Evolutionary conservation across 2,329 filamentous ascomycete genomes (phyloP), one percentile per base, ranked within the genome.

Genomic region (Fusarium oxysporum): DNA sequence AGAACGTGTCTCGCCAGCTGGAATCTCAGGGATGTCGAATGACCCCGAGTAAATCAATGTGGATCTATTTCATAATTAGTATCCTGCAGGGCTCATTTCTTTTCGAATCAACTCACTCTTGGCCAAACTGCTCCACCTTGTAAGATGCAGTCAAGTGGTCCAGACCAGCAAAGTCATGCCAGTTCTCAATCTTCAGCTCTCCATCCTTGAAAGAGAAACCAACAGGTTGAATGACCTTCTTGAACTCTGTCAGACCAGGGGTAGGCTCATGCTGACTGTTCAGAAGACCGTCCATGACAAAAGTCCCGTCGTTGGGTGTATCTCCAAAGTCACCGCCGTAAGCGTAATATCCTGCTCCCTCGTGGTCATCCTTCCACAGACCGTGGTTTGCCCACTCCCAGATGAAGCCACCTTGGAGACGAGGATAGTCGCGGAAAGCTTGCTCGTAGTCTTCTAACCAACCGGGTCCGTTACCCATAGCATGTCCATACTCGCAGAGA

Each of bases 401-500:
- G 73, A 92, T 87, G 68, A 87, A 91, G 0, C 91, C 92, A 16
- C 92, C 92, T 76, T 93, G 91, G 0, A 93, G 85, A 5, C 86
- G 85, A 1, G 86, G 86, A 66, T 92, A 83, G 33, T 85, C 84
- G 37, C 88, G 86, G 81, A 93, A 94, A 0, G 86, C 85, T 44
- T 90, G 84, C 54, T 92, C 85, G 67, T 94, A 94, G 68, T 93
- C 92, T 67, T 91, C 87, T 16, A 94, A 84, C 38, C 88, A 88
- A 3, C 92, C 92, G 0, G 92, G 92, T 0, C 91, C 92, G 74
- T 93, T 94, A 10, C 92, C 92, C 92, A 94, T 93, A 3, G 92
- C 91, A 75, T 89, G 87, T 0, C 80, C 86, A 67, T 88, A 89
- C 70, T 90, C 88, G 75, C 87, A 89, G 6, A 89, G 84, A 3